Base-by-base conservation (phyloP, 257 asterid genomes). In the Gentiana dahurica region DNA sequence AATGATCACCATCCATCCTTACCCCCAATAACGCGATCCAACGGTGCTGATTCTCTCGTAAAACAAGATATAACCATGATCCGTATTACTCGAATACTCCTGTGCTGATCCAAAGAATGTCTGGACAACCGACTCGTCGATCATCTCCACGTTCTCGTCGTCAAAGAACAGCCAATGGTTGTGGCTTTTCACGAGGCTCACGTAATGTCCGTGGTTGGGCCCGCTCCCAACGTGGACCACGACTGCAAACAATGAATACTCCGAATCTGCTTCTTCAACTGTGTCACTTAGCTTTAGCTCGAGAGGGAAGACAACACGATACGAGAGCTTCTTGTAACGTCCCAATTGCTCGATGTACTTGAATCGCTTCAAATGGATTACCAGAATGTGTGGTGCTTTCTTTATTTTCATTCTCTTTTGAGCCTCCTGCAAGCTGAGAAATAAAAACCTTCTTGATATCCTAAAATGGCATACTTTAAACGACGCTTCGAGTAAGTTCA, bases 381-480 rank as follows among this genome's bases (percentile, higher is more conserved):
- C 95, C 63, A 86, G 59, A 66, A 86, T 77, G 63, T 79, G 94
- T 13, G 94, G 95, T 8, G 95, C 80, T 73, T 63, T 81, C 62
- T 83, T 86, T 24, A 86, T 86, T 82, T 86, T 86, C 95, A 86
- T 83, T 73, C 95, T 81, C 79, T 86, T 86, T 71, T 86, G 94
- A n/a, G 95, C 95, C 73, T 87, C 95, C 80, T 87, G 95, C 77
- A 87, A 76, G 67, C 95, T 87, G 79, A 24, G 24, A 65, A 24
- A 24, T 57, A 69, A 68, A 64, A 52, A 61, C 8, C 24, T 24
- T 24, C 24, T 24, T 24, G 24, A 24, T 24, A 24, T 24, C 24
- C 24, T 24, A 24, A 24, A 24, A 24, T 24, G 24, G 24, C 24
- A 24, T 24, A 24, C 24, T 24, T 24, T 24, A 24, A 24, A 24